Percentiles rank a stretch among this genome's conserved stretches.
phyloP scores from a whole-genome alignment of 352 stramenopile species.

The Phytophthora nicotianae region DNA sequence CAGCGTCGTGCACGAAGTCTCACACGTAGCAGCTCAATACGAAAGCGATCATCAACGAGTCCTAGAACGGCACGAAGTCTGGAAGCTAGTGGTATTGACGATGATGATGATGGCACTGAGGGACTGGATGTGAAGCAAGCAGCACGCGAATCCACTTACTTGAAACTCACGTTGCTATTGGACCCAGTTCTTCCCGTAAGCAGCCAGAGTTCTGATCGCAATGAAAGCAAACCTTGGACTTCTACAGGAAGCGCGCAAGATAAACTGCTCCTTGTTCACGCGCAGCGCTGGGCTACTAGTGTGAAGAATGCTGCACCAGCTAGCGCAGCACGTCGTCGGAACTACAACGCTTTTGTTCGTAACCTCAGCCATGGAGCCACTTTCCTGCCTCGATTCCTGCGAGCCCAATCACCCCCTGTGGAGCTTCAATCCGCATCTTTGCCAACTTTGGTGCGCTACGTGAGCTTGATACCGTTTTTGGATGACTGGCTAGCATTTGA shows the following conservation, averaged over 20 bases:
- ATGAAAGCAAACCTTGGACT: conserved; percentile 31
- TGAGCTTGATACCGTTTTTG: conserved; percentile 92
- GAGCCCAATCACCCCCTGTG: conserved; percentile 71
- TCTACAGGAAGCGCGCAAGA: conserved; percentile 28
- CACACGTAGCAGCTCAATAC: conserved; percentile 7
- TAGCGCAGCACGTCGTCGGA: conserved; percentile 33
- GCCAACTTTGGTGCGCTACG: conserved; percentile 78
- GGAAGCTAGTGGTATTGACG: conserved; percentile 21
- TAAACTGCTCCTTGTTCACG: conserved; percentile 27
- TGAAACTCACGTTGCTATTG: conserved; percentile 89
- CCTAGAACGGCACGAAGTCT: conserved; percentile 3
- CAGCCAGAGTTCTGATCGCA: background rate
- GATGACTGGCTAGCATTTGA: conserved; percentile 91
- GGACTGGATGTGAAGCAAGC: conserved; percentile 39
- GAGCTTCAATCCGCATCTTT: conserved; percentile 35
- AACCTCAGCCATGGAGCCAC: conserved; percentile 69
- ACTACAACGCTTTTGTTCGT: conserved; percentile 78
- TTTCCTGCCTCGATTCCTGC: conserved; percentile 77
- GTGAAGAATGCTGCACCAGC: conserved; percentile 24
- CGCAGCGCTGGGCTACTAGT: conserved; percentile 27
- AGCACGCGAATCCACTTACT: conserved; percentile 74
- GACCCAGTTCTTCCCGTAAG: conserved; percentile 74
- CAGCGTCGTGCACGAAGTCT: conserved; percentile 18
- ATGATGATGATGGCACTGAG: conserved; percentile 40
- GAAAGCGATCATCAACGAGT: conserved; percentile 15